Percentiles rank a stretch among this genome's conserved stretches.
phyloP scores from a whole-genome alignment of 73 alveolate species.

The Blepharisma stoltei region DNA sequence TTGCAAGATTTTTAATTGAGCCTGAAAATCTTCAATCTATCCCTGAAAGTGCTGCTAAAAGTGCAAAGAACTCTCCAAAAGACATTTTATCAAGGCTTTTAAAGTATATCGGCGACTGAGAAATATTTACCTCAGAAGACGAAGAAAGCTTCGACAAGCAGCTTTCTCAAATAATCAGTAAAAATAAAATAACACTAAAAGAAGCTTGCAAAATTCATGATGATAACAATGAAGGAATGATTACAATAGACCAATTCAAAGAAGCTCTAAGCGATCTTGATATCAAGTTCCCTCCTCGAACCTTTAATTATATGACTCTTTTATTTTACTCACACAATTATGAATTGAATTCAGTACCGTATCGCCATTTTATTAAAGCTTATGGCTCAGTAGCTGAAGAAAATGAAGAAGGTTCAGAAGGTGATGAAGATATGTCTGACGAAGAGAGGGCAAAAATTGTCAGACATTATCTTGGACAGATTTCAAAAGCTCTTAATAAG shows the following conservation, averaged over 20 bases:
- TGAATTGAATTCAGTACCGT: constrained; percentile 13
- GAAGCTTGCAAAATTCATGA: constrained; percentile 25
- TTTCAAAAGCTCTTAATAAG: background rate
- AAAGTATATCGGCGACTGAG: constrained; percentile 6
- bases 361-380: constrained; percentile 25
- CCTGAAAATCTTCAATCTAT: background rate
- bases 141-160: constrained; percentile 23
- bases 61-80: constrained; percentile 1
- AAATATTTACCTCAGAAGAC: constrained; percentile 30
- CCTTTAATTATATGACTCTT: constrained; percentile 23
- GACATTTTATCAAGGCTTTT: background rate
- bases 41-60: background rate
- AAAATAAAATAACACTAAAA: constrained; percentile 3
- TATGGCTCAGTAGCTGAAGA: constrained; percentile 16
- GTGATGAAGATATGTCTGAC: constrained; percentile 1
- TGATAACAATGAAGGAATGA: background rate
- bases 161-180: background rate
- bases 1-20: no score
- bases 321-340: constrained; percentile 4
- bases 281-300: background rate
- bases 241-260: constrained; percentile 1
- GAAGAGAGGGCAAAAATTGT: constrained; percentile 26
- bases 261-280: background rate
- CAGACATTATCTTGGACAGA: constrained; percentile 12
- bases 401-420: background rate